These are phyloP conservation scores for Helianthus tuberosus DNA, from an alignment of 129 eudicot genomes.

Conservation along the genomic window DNA sequence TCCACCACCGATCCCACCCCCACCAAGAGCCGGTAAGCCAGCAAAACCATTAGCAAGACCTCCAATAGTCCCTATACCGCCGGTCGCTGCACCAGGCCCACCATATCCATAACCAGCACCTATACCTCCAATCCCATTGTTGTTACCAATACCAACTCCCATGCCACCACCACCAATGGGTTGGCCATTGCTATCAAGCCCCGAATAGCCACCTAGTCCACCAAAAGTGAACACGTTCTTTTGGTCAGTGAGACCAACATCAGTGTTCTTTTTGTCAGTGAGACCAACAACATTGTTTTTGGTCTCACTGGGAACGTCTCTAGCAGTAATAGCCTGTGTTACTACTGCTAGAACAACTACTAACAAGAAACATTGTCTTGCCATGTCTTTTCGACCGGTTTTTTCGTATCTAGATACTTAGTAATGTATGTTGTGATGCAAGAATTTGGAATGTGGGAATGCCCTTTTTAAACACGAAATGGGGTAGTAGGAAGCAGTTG, in stretches of 20 bases:
- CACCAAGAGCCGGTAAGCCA: conserved; percentile 45
- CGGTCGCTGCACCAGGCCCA: conserved; percentile 41
- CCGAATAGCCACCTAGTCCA: conserved; percentile 43
- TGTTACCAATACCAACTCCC: conserved; percentile 36
- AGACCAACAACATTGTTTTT: conserved; percentile 25
- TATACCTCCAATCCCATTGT: conserved; percentile 37
- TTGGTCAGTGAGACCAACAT: conserved; percentile 39
- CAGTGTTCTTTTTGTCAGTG: conserved; percentile 37
- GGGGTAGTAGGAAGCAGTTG: conserved; percentile 27
- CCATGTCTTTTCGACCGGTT: conserved; percentile 27
- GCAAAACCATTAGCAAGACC: conserved; percentile 44
- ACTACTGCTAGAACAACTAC: conserved; percentile 40
- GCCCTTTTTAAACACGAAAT: conserved; percentile 21
- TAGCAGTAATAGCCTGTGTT: conserved; percentile 23
- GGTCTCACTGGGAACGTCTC: conserved; percentile 40
- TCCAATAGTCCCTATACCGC: conserved; percentile 40
- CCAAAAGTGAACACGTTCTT: conserved; percentile 43
- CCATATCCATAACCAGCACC: conserved; percentile 50
- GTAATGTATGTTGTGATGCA: conserved; percentile 26
- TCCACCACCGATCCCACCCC: conserved; percentile 46
- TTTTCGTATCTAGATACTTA: background rate
- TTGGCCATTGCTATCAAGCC: conserved; percentile 36
- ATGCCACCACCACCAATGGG: conserved; percentile 43
- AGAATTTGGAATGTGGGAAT: conserved; percentile 21
- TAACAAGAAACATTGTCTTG: conserved; percentile 32